phyloP scores from a whole-genome alignment of 306 rosid genomes.

The Trichosanthes cucumerina region DNA sequence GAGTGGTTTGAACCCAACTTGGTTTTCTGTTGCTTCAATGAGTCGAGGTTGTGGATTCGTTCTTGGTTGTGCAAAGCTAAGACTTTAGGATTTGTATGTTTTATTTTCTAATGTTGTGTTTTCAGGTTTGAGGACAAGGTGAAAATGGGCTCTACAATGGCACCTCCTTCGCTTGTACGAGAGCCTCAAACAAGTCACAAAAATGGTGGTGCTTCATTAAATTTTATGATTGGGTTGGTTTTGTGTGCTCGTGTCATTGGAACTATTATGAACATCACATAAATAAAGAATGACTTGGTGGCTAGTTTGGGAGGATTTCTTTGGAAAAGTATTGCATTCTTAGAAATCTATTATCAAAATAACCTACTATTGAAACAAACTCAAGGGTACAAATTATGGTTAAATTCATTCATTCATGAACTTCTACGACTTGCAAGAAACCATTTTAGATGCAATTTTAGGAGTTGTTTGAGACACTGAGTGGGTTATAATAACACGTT shows the following conservation, averaged over 20 bases:
- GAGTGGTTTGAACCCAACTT: slow-evolving; percentile 50
- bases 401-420: too few relatives aligned
- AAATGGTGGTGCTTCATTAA: too few relatives aligned
- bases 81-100: slow-evolving; percentile 30
- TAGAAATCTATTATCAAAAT: not conserved
- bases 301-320: not conserved
- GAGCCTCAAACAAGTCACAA: too few relatives aligned
- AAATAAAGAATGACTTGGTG: not conserved
- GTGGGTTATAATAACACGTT: too few relatives aligned
- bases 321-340: not conserved
- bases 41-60: slow-evolving; percentile 72
- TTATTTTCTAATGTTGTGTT: too few relatives aligned
- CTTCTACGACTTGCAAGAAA: too few relatives aligned
- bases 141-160: not conserved
- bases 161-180: not conserved
- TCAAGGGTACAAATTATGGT: too few relatives aligned
- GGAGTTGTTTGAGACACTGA: too few relatives aligned
- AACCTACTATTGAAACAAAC: not conserved
- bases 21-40: slow-evolving; percentile 74
- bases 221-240: too few relatives aligned
- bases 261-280: not conserved
- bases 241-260: not conserved
- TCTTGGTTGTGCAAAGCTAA: slow-evolving; percentile 70
- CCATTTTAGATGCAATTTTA: too few relatives aligned
- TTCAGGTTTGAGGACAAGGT: not conserved